phyloP scores from a whole-genome alignment of 2,329 filamentous ascomycete species.

The Fusarium verrucosum region DNA sequence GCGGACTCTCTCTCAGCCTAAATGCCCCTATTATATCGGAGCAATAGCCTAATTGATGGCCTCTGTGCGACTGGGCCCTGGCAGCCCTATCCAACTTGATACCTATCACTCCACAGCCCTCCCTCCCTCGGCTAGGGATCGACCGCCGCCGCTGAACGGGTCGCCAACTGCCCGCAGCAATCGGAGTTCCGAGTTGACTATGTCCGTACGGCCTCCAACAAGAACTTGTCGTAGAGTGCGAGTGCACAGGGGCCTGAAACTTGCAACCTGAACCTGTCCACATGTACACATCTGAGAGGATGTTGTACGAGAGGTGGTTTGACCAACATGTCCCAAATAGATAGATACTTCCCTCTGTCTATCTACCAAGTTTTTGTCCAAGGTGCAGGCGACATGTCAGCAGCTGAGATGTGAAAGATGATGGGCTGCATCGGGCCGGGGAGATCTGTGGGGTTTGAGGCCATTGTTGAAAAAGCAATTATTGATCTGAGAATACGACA shows the following conservation, averaged over 20 bases:
- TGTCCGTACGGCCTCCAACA: slow-evolving; percentile 19
- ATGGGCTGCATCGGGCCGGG: slow-evolving; percentile 31
- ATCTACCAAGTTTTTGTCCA: slow-evolving; percentile 10
- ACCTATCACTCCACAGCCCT: slow-evolving; percentile 24
- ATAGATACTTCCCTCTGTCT: neutral
- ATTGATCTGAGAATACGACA: neutral
- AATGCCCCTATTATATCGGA: neutral
- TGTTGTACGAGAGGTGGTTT: neutral
- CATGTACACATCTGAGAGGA: slow-evolving; percentile 15
- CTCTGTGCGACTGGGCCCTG: neutral
- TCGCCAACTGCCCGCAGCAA: slow-evolving; percentile 2
- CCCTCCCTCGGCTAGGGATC: slow-evolving; percentile 13
- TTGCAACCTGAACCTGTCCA: slow-evolving; percentile 16
- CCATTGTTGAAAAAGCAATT: slow-evolving; percentile 21
- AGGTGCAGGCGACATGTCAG: slow-evolving; percentile 27
- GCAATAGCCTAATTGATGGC: neutral
- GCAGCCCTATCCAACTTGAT: slow-evolving; percentile 29
- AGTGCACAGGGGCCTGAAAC: slow-evolving; percentile 5
- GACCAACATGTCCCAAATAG: neutral
- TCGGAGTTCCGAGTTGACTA: neutral
- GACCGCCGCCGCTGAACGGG: slow-evolving; percentile 6
- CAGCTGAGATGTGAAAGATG: slow-evolving; percentile 32
- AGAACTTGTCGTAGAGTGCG: neutral
- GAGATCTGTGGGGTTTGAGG: slow-evolving; percentile 34
- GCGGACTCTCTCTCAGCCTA: neutral